phyloP scores from a whole-genome alignment of 2,329 filamentous ascomycete species.

The Immersiporthe knoxdaviesiana region DNA sequence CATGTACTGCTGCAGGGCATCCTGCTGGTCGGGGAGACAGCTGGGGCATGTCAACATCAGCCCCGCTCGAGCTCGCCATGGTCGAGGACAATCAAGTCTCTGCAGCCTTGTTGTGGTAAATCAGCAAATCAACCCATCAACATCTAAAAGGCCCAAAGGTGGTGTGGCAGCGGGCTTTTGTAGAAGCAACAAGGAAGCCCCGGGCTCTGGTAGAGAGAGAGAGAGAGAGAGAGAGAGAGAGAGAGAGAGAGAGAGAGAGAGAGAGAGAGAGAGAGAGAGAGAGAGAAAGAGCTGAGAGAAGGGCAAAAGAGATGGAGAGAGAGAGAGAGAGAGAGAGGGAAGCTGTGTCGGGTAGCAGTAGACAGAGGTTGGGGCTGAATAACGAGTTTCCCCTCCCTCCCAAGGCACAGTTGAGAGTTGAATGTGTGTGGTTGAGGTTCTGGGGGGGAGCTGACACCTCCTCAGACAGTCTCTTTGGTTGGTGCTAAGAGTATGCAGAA shows the following conservation, averaged over 20 bases:
- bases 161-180: not conserved
- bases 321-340: too few relatives aligned
- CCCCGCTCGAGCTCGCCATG: constrained; percentile 46
- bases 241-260: too few relatives aligned
- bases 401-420: not conserved
- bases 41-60: constrained; percentile 63
- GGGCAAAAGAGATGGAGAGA: too few relatives aligned
- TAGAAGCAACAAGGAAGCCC: too few relatives aligned
- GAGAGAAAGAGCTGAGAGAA: too few relatives aligned
- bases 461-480: not conserved
- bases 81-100: constrained; percentile 28
- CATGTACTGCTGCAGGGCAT: constrained; percentile 84
- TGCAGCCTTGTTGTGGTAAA: not conserved
- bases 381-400: not conserved
- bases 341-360: not conserved
- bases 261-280: too few relatives aligned
- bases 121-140: constrained; percentile 24
- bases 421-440: not conserved
- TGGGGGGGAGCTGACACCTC: not conserved
- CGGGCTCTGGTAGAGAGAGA: too few relatives aligned
- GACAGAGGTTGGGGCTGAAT: not conserved
- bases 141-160: not conserved
- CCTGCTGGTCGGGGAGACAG: constrained; percentile 79
- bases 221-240: too few relatives aligned
- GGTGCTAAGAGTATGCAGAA: not conserved